A percentile compares a stretch with the other conserved stretches of the same genome.
Evolutionary conservation across 441 rosid genomes (phyloP).

Genomic region (Erodium texanum): DNA sequence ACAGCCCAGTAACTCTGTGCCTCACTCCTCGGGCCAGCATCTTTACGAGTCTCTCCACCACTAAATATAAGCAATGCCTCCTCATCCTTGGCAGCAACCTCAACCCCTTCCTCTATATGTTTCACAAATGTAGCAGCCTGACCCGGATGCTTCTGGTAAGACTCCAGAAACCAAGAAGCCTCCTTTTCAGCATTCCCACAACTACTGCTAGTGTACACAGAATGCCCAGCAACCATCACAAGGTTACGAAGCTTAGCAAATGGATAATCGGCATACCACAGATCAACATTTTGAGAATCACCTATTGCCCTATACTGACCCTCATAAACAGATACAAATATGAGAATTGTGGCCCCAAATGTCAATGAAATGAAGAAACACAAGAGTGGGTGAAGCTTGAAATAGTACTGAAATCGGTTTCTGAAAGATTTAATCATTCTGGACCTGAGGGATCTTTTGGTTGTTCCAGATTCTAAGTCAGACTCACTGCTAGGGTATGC

Average conservation of each 20-base stretch:
- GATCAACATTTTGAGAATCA: slow-evolving; percentile 26
- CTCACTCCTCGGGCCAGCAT: slow-evolving; percentile 94
- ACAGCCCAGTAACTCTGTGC: slow-evolving; percentile 97
- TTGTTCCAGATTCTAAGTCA: slow-evolving; percentile 67
- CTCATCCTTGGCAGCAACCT: slow-evolving; percentile 47
- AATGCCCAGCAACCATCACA: slow-evolving; percentile 96
- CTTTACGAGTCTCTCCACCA: slow-evolving; percentile 89
- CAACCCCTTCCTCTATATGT: slow-evolving; percentile 80
- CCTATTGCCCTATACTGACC: slow-evolving; percentile 25
- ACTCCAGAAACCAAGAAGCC: slow-evolving; percentile 88
- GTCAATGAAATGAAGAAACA: slow-evolving; percentile 42
- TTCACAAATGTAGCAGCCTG: slow-evolving; percentile 77
- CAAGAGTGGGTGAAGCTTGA: slow-evolving; percentile 55
- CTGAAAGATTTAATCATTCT: slow-evolving; percentile 57
- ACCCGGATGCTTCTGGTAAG: slow-evolving; percentile 86
- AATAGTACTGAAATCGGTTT: slow-evolving; percentile 42
- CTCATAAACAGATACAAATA: slow-evolving; percentile 45
- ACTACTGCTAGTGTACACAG: slow-evolving; percentile 67
- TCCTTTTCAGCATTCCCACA: slow-evolving; percentile 75
- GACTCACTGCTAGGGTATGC: slow-evolving; percentile 68
- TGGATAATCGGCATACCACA: slow-evolving; percentile 41
- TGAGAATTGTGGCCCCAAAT: slow-evolving; percentile 47
- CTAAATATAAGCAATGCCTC: slow-evolving; percentile 78
- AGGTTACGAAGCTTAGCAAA: slow-evolving; percentile 60
- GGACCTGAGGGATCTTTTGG: slow-evolving; percentile 48